Conservation (phyloP, 768 basidiomycete species). For the Agaricus bisporus region DNA sequence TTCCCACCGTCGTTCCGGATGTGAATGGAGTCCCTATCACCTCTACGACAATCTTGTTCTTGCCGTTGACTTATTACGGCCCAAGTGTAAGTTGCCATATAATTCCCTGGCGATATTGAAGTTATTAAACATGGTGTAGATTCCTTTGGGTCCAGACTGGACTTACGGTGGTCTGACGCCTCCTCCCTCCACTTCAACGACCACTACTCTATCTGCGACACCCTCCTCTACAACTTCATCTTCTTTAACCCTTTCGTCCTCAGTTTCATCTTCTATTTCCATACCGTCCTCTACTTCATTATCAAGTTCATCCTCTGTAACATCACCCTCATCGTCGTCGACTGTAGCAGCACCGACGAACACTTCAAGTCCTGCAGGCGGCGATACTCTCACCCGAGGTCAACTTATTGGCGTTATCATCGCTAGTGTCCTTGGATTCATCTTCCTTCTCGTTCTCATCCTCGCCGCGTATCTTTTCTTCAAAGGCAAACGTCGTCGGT, state of each 20-base stretch:
- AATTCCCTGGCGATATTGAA: neutral
- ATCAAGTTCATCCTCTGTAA: slow-evolving; percentile 17
- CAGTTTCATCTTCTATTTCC: slow-evolving; percentile 18
- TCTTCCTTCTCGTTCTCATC: slow-evolving; percentile 49
- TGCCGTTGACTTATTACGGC: slow-evolving; percentile 79
- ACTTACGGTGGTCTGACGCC: slow-evolving; percentile 70
- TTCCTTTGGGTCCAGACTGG: slow-evolving; percentile 69
- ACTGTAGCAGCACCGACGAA: slow-evolving; percentile 16
- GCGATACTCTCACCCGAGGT: slow-evolving; percentile 26
- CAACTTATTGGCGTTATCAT: slow-evolving; percentile 53
- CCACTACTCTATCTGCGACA: slow-evolving; percentile 23
- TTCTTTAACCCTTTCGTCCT: slow-evolving; percentile 23
- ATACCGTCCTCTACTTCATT: slow-evolving; percentile 24
- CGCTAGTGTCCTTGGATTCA: slow-evolving; percentile 52
- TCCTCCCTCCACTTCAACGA: slow-evolving; percentile 32
- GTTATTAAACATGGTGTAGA: slow-evolving; percentile 34
- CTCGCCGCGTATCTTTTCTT: slow-evolving; percentile 42
- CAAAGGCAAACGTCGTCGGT: slow-evolving; percentile 34
- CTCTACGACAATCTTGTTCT: slow-evolving; percentile 46
- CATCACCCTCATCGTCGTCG: slow-evolving; percentile 22
- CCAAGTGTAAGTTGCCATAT: slow-evolving; percentile 57
- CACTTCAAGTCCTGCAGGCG: slow-evolving; percentile 5
- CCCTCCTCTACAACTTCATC: slow-evolving; percentile 24
- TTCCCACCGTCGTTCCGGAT: slow-evolving; percentile 47
- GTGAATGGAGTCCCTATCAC: slow-evolving; percentile 50